Conservation (phyloP, 352 stramenopile genomes). For the Phytophthora lateralis region DNA sequence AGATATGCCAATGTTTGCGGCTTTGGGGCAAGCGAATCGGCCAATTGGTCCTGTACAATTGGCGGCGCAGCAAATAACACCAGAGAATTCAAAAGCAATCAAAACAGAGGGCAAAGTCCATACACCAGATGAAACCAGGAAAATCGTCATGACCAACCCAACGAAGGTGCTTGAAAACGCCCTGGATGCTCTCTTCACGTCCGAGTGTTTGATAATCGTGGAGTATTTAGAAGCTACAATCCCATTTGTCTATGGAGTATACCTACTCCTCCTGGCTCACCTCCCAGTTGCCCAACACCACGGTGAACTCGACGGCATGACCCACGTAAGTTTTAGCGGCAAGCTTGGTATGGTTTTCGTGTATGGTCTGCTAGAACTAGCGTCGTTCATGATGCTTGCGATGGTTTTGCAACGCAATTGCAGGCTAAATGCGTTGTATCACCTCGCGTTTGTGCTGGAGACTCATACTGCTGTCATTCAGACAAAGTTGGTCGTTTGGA, state of each 20-base stretch:
- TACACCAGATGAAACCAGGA: neutral
- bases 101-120: neutral
- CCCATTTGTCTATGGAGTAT: conserved; percentile 31
- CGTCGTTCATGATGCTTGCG: conserved; percentile 19
- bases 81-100: neutral
- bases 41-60: neutral
- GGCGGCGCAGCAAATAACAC: neutral
- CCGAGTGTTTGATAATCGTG: conserved; percentile 38
- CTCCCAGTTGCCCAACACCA: conserved; percentile 33
- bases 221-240: conserved; percentile 44
- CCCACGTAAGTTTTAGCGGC: neutral
- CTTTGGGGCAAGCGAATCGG: neutral
- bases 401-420: conserved; percentile 11
- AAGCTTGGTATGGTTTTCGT: conserved; percentile 11
- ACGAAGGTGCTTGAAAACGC: conserved; percentile 5
- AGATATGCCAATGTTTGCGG: neutral
- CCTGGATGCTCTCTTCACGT: conserved; percentile 30
- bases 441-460: conserved; percentile 35
- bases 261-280: conserved; percentile 8
- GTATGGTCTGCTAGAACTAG: conserved; percentile 24
- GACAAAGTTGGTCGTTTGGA: conserved; percentile 21
- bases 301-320: conserved; percentile 26
- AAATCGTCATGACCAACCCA: neutral
- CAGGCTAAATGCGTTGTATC: conserved; percentile 18
- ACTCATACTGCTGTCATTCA: conserved; percentile 24